Base-by-base conservation (phyloP, 306 rosid genomes). In the Pueraria montana region DNA sequence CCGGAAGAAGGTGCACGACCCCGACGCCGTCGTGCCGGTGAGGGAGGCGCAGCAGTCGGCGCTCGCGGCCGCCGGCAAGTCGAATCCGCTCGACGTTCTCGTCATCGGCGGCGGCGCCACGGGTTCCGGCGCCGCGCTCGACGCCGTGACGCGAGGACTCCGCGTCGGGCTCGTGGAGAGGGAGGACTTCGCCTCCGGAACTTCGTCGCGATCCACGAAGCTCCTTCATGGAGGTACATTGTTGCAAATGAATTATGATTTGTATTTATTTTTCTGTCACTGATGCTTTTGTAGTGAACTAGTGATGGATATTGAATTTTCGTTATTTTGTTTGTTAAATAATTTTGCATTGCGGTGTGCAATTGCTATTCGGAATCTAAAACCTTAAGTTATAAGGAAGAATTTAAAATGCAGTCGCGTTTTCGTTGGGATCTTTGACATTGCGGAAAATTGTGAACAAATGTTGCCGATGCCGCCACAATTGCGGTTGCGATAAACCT, bases 21-120 rank as follows among this genome's bases (percentile, higher is more conserved):
- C 87, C 9, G 62, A 49, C 50, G 93, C 90, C 11, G 85, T 83
- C 2, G 93, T 92, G 50, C 97, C 99, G 49, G 78, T 93, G 2
- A 84, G 99, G 76, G 84, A 83, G 26, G 84, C 74, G 16, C 97
- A 94, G 87, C 89, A 92, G 72, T 86, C 97, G 36, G 88, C 89
- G 78, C 75, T 96, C 87, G 85, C 87, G 38, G 90, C 85, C 45
- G 89, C 99, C 43, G 76, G 81, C 3, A 43, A 90, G 49, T 89
- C 78, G 6, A 89, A 86, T 68, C 99, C 99, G 12, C 97, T 94
- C 42, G 99, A 96, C 81, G 76, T 96, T 65, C 97, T 96, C 1
- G 94, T 96, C 11, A 78, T 96, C 6, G 99, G 99, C 4, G 99
- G 99, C n/a, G 99, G 99, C 0, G 99, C 99, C 16, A 96, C 99